Percentiles rank a stretch among this genome's conserved stretches.
Evolutionary conservation across 441 rosid species (phyloP).

Genomic region (Raphanus hybrid): DNA sequence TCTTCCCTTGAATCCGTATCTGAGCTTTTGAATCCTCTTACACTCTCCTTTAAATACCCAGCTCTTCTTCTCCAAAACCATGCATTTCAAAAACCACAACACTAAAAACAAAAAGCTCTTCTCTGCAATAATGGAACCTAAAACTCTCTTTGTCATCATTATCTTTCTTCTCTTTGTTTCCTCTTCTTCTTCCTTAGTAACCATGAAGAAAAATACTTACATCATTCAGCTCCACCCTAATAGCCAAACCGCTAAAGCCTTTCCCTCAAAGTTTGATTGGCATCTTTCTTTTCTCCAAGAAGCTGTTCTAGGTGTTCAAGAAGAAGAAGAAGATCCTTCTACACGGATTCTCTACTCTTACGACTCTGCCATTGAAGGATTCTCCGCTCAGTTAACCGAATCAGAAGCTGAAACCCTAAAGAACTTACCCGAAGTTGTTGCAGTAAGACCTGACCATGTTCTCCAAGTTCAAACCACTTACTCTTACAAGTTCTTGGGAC

Average conservation of each 20-base stretch:
- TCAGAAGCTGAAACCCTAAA: conserved; percentile 54
- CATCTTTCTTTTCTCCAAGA: conserved; percentile 77
- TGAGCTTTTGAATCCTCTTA: conserved; percentile 49
- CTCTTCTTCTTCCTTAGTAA: conserved; percentile 36
- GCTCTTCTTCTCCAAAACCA: conserved; percentile 38
- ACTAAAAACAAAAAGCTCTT: conserved; percentile 11
- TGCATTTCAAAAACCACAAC: conserved; percentile 42
- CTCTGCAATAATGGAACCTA: conserved; percentile 53
- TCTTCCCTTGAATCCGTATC: conserved; percentile 41
- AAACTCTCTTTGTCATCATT: conserved; percentile 36
- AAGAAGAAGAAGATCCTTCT: conserved; percentile 48
- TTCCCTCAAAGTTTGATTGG: conserved; percentile 66
- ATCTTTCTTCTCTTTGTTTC: conserved; percentile 42
- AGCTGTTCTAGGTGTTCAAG: conserved; percentile 38
- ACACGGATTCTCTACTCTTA: conserved; percentile 88
- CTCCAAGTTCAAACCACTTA: conserved; percentile 77
- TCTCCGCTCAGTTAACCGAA: conserved; percentile 73
- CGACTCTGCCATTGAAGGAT: conserved; percentile 84
- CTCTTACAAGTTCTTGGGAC: conserved; percentile 75
- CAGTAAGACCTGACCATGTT: conserved; percentile 75
- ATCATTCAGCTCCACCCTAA: conserved; percentile 88
- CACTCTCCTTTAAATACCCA: conserved; percentile 69
- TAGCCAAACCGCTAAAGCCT: conserved; percentile 44
- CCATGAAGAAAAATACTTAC: conserved; percentile 60
- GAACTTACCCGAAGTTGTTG: conserved; percentile 65